Evolutionary conservation across 2,329 filamentous ascomycete genomes (phyloP).

Genomic region (Botryotinia convoluta): DNA sequence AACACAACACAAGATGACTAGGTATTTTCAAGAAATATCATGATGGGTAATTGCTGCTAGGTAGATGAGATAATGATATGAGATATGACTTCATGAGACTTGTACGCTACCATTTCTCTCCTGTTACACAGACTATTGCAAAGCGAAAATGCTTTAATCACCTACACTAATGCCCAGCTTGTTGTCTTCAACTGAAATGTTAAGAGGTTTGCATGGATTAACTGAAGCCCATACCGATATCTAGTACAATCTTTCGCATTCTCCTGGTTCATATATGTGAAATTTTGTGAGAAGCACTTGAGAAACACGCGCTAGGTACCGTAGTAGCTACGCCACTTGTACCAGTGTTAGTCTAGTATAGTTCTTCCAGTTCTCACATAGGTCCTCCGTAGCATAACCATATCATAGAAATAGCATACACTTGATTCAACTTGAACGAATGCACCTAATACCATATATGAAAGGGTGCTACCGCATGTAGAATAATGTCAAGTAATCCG

Average conservation of each 20-base stretch:
- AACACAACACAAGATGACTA: background rate
- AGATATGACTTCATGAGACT: background rate
- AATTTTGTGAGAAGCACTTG: background rate
- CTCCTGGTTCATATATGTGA: accelerated
- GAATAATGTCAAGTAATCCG: background rate
- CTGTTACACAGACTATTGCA: background rate
- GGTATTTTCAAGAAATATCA: background rate
- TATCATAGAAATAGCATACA: background rate
- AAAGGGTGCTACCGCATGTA: accelerated
- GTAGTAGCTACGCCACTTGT: background rate
- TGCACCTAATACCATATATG: background rate
- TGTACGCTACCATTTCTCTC: background rate
- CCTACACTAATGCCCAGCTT: background rate
- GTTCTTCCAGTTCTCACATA: background rate
- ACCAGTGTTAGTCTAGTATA: background rate
- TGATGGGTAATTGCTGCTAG: background rate
- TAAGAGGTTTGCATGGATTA: too few relatives aligned
- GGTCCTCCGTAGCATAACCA: background rate
- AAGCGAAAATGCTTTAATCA: too few relatives aligned
- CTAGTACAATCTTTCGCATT: background rate
- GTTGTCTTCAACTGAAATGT: background rate
- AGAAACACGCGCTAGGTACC: background rate
- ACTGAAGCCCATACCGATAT: background rate
- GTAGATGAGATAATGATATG: background rate
- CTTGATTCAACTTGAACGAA: background rate